Base-by-base conservation (phyloP, 1,284 basidiomycete genomes). In the Porogramme epimiltina region DNA sequence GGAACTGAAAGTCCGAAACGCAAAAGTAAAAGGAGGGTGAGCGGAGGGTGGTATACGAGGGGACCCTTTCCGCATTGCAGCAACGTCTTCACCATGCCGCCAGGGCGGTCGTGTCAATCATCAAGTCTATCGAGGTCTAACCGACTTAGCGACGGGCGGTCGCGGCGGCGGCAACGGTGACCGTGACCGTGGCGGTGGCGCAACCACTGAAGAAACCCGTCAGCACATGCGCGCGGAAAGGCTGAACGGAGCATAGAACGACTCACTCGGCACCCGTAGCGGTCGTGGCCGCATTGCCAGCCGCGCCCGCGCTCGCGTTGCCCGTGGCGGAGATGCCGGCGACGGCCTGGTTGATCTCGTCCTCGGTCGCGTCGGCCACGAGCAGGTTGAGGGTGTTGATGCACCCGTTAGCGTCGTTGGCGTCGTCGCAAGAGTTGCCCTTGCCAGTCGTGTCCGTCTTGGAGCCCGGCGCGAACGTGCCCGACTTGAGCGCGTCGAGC, bases 381-480 rank as follows among this genome's bases (percentile, higher is more conserved):
- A 81, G 65, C 37, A 84, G 72, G 65, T 84, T 83, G 67, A 81
- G 75, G 0, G 82, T 78, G 70, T 84, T 77, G 60, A 86, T 87
- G 66, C 84, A 87, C 4, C 84, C 82, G n/a, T 65, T 65, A 8
- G 75, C 54, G 63, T 85, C 83, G 62, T 79, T 73, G 23, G 69
- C 69, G 54, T 74, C 78, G 58, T 81, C 76, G 60, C 80, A 82
- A 24, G 73, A 71, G 65, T 81, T 81, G 26, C 80, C 66, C 49
- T 63, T 64, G 25, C 52, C 68, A 6, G 84, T 87, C 16, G 70
- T 37, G 62, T 87, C 85, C 56, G 70, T 70, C 36, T 76, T 60
- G 38, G 73, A 60, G 28, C 85, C 85, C 26, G 85, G 81, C 3
- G 78, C 78, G 66, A 87, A 87, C 11, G 84, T 87, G 40, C 84